phyloP scores from a whole-genome alignment of 139 green algal species.

The Volvox africanus region DNA sequence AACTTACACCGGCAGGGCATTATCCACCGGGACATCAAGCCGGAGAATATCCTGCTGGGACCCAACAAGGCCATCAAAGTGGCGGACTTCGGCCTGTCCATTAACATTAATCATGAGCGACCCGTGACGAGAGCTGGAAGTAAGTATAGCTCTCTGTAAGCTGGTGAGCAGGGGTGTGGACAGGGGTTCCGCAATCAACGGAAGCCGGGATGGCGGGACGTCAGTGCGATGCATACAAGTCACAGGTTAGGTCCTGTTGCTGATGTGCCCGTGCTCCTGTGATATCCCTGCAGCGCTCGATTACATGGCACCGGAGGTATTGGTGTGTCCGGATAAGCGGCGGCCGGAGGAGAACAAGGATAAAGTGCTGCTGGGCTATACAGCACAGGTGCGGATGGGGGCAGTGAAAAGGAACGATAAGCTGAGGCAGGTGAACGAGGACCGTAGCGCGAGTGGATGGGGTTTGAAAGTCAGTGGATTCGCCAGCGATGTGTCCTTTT shows the following conservation, averaged over 20 bases:
- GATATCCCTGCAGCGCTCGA: constrained; percentile 55
- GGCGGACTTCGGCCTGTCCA: constrained; percentile 68
- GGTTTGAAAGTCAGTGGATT: too few species aligned
- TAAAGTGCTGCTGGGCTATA: constrained; percentile 72
- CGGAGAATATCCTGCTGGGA: constrained; percentile 77
- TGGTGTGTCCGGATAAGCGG: constrained; percentile 75
- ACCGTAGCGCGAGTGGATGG: too few species aligned
- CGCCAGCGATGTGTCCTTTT: too few species aligned
- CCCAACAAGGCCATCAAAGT: constrained; percentile 31
- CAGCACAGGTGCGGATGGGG: constrained; percentile 55
- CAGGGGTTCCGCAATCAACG: too few species aligned
- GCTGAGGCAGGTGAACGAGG: too few species aligned
- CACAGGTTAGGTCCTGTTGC: too few species aligned
- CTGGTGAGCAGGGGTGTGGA: too few species aligned
- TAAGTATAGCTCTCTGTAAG: background rate
- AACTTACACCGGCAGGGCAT: constrained; percentile 70
- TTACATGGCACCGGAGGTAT: constrained; percentile 82
- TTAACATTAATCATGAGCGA: constrained; percentile 64
- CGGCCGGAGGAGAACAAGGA: constrained; percentile 76
- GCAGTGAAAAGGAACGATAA: too few species aligned
- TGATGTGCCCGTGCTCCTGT: too few species aligned
- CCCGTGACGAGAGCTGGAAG: constrained; percentile 72
- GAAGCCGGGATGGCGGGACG: too few species aligned
- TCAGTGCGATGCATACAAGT: too few species aligned
- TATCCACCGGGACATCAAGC: constrained; percentile 78